Conservation (phyloP, 2,329 filamentous ascomycete genomes). For the Basipetospora chlamydospora region DNA sequence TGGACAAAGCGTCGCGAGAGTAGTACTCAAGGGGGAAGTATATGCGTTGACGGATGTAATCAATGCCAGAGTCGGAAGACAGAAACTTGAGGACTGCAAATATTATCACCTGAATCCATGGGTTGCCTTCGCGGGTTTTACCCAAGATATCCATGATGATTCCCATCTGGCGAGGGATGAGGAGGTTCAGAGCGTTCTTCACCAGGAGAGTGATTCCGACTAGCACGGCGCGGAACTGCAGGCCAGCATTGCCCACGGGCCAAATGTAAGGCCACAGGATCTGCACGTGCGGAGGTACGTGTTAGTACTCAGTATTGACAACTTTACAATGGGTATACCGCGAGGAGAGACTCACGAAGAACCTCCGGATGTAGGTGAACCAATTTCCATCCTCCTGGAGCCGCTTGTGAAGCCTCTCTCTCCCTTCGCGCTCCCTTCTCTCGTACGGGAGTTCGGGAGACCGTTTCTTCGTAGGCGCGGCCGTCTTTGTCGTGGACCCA, state of each 20-base stretch:
- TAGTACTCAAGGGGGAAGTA: conserved; percentile 46
- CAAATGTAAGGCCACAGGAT: conserved; percentile 68
- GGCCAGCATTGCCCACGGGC: conserved; percentile 49
- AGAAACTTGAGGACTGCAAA: conserved; percentile 37
- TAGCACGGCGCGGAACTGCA: conserved; percentile 54
- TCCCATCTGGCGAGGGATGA: conserved; percentile 71
- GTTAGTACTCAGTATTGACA: too few relatives aligned
- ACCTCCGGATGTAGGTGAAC: conserved; percentile 63
- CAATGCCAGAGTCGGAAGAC: conserved; percentile 39
- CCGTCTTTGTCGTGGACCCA: conserved; percentile 25
- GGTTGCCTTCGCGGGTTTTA: conserved; percentile 28
- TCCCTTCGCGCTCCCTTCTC: conserved; percentile 37
- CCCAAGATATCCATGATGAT: conserved; percentile 59
- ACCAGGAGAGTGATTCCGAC: conserved; percentile 55
- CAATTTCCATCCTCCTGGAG: conserved; percentile 63
- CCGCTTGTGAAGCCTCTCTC: conserved; percentile 46
- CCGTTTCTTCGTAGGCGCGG: conserved; percentile 19
- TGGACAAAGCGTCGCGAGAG: conserved; percentile 36
- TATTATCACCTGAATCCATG: conserved; percentile 36
- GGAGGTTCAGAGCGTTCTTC: conserved; percentile 57
- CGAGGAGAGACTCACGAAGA: conserved; percentile 38
- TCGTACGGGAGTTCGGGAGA: conserved; percentile 30
- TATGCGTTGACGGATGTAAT: conserved; percentile 37
- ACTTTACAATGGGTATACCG: too few relatives aligned
- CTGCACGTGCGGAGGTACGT: conserved; percentile 18